phyloP scores from a whole-genome alignment of 306 rosid genomes.

The Cicer judaicum region DNA sequence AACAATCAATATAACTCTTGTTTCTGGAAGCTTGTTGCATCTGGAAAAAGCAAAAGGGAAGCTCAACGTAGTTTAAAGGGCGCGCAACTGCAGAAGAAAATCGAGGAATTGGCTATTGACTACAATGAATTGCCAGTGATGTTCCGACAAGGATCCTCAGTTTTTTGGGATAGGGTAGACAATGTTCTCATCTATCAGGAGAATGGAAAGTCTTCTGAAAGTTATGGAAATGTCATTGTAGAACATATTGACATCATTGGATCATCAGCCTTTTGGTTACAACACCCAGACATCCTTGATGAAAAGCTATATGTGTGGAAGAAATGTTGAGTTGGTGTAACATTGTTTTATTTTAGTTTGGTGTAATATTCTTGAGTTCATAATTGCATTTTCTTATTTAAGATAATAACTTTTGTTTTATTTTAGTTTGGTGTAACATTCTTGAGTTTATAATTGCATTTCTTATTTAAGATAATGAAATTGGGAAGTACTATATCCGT shows the following conservation, averaged over 20 bases:
- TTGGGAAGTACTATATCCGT: background rate
- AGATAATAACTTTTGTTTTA: background rate
- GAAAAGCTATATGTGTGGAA: slow-evolving; percentile 22
- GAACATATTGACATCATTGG: slow-evolving; percentile 67
- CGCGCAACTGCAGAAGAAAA: slow-evolving; percentile 68
- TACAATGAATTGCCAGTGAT: slow-evolving; percentile 65
- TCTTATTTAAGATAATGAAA: background rate
- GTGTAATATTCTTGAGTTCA: slow-evolving; percentile 5
- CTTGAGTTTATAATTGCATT: background rate
- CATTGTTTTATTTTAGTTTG: background rate
- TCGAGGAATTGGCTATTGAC: slow-evolving; percentile 68
- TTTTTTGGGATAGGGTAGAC: slow-evolving; percentile 61
- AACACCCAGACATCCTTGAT: slow-evolving; percentile 62
- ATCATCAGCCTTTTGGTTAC: slow-evolving; percentile 63
- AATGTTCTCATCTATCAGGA: slow-evolving; percentile 32
- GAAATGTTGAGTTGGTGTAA: background rate
- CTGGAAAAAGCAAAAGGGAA: slow-evolving; percentile 75
- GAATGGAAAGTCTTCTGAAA: slow-evolving; percentile 40
- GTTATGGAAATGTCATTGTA: slow-evolving; percentile 49
- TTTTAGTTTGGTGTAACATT: slow-evolving; percentile 4
- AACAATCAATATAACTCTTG: slow-evolving; percentile 91
- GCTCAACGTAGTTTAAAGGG: slow-evolving; percentile 76
- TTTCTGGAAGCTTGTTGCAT: slow-evolving; percentile 84
- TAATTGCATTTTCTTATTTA: slow-evolving; percentile 1
- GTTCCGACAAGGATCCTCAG: slow-evolving; percentile 77